These are phyloP conservation scores for Anisodus tanguticus DNA, from an alignment of 257 asterid genomes.

Conservation along the genomic window DNA sequence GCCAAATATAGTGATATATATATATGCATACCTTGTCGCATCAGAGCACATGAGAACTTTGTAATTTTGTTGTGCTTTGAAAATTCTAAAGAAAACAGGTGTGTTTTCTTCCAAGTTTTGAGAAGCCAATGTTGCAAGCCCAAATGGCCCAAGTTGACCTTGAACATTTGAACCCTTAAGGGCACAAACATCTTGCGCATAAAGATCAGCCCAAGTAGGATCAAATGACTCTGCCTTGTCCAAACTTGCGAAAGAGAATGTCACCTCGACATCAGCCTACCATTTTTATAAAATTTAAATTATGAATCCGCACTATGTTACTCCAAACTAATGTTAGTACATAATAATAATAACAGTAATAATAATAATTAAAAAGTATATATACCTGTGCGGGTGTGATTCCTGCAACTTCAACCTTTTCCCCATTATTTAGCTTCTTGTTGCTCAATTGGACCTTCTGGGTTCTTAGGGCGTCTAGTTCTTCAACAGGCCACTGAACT, in stretches of 20 bases:
- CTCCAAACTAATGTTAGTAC: not conserved
- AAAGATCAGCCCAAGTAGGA: constrained; percentile 57
- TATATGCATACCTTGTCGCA: constrained; percentile 47
- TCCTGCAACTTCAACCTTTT: constrained; percentile 42
- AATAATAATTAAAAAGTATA: too few species aligned
- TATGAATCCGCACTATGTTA: not conserved
- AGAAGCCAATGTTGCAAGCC: constrained; percentile 69
- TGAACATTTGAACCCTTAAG: constrained; percentile 46
- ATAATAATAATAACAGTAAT: too few species aligned
- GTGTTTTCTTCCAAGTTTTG: constrained; percentile 63
- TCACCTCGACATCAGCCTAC: constrained; percentile 77
- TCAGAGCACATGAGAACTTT: constrained; percentile 73
- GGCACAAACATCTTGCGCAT: constrained; percentile 61
- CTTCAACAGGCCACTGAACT: constrained; percentile 60
- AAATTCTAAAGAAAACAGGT: constrained; percentile 72
- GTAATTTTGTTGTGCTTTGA: constrained; percentile 50
- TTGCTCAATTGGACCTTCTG: constrained; percentile 34
- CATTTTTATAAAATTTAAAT: not conserved
- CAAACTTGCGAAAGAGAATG: constrained; percentile 61
- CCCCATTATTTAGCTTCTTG: constrained; percentile 37
- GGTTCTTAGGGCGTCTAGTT: constrained; percentile 48
- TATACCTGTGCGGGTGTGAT: constrained; percentile 54
- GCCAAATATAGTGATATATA: too few species aligned
- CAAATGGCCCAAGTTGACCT: constrained; percentile 87
- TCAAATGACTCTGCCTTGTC: constrained; percentile 67